Evolutionary conservation across 352 stramenopile species (phyloP).

Genomic region (Phytopythium boreale): DNA sequence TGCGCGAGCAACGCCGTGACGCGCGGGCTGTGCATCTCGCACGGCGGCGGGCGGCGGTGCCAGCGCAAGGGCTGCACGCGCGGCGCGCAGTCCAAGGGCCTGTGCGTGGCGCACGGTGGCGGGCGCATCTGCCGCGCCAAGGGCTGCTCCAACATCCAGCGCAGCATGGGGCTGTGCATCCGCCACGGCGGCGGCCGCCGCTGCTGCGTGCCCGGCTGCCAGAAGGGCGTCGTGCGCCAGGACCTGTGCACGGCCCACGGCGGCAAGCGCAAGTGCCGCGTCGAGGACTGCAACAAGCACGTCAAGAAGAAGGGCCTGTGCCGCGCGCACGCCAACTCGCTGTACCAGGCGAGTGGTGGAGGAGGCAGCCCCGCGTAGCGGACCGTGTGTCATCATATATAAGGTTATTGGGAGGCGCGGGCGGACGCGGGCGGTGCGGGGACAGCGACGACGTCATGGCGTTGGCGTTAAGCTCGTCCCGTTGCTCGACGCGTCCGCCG

Average conservation of each 20-base stretch:
- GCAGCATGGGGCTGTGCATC: conserved; percentile 80
- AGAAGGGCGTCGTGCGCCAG: conserved; percentile 85
- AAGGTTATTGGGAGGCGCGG: background rate
- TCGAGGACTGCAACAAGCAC: conserved; percentile 81
- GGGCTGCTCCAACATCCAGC: conserved; percentile 84
- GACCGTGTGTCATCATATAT: background rate
- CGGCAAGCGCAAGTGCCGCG: conserved; percentile 78
- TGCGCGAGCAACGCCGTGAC: conserved; percentile 80
- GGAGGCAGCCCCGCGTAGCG: background rate
- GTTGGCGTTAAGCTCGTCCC: no score
- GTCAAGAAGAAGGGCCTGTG: conserved; percentile 86
- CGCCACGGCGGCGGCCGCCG: conserved; percentile 51
- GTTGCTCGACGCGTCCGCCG: no score
- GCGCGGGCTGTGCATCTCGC: conserved; percentile 76
- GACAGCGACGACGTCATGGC: no score
- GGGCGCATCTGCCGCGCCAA: conserved; percentile 76
- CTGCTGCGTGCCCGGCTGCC: conserved; percentile 65
- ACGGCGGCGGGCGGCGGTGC: conserved; percentile 74
- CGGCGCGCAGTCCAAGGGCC: conserved; percentile 73
- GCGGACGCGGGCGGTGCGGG: background rate
- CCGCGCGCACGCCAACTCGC: conserved; percentile 70
- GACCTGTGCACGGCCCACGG: conserved; percentile 86
- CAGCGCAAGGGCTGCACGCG: conserved; percentile 82
- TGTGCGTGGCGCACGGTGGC: conserved; percentile 82
- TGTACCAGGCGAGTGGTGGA: conserved; percentile 5